phyloP scores from a whole-genome alignment of 306 rosid species.

The Vigna unguiculata region DNA sequence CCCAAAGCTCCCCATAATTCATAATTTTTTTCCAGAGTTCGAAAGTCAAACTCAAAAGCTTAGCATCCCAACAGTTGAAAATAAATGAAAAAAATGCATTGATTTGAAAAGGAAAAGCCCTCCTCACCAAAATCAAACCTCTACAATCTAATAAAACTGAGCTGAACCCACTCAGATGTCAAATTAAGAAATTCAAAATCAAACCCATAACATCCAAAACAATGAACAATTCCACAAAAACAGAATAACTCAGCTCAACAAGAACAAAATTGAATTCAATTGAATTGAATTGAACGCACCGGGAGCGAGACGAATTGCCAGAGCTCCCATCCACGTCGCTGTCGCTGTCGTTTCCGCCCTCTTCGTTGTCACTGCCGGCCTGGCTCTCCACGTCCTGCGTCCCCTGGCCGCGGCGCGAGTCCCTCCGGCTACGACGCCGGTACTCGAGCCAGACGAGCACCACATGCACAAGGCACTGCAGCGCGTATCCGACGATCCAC shows the following conservation, averaged over 20 bases:
- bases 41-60: not conserved
- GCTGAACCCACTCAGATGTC: not conserved
- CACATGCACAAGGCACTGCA: slow-evolving; percentile 83
- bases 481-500: slow-evolving; percentile 86
- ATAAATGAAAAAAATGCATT: not conserved
- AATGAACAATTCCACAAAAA: not conserved
- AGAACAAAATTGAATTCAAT: not conserved
- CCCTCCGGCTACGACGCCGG: slow-evolving; percentile 61
- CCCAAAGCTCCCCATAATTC: not conserved
- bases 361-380: slow-evolving; percentile 28
- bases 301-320: slow-evolving; percentile 45
- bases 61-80: not conserved
- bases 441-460: slow-evolving; percentile 85
- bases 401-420: slow-evolving; percentile 39
- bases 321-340: slow-evolving; percentile 50
- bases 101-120: not conserved
- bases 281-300: slow-evolving; percentile 49
- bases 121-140: not conserved
- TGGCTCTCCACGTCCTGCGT: slow-evolving; percentile 47
- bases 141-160: not conserved
- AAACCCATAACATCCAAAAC: slow-evolving; percentile 25
- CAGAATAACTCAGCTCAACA: slow-evolving; percentile 6
- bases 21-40: not conserved
- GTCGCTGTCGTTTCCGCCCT: slow-evolving; percentile 52
- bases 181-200: not conserved